Evolutionary conservation across 352 stramenopile species (phyloP).

Genomic region (Globisporangium cystogenes): DNA sequence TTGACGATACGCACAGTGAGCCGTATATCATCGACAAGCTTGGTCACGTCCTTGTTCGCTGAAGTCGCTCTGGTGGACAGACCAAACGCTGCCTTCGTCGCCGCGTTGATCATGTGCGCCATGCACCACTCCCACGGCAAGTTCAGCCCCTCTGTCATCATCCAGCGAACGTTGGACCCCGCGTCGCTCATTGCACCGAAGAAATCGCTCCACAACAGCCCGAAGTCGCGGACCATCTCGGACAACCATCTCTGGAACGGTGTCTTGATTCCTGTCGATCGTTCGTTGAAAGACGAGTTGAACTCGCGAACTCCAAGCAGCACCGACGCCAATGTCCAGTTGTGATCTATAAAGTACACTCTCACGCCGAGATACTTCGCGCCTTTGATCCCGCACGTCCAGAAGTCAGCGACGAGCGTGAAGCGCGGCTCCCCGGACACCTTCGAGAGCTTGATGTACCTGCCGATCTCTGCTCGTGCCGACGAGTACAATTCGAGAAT

Average conservation of each 20-base stretch:
- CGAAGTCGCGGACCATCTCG: not conserved
- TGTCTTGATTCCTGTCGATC: not conserved
- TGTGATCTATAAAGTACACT: conserved; percentile 1
- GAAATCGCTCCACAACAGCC: not conserved
- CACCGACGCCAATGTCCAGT: not conserved
- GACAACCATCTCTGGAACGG: not conserved
- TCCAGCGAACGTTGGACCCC: not conserved
- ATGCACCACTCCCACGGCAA: not conserved
- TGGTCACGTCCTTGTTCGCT: not conserved
- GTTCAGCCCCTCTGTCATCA: not conserved
- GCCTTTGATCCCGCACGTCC: not conserved
- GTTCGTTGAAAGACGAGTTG: not conserved
- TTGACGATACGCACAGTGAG: not conserved
- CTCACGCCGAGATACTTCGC: conserved; percentile 1
- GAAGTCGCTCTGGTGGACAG: not conserved
- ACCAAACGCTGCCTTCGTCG: not conserved
- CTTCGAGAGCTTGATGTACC: not conserved
- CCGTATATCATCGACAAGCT: not conserved
- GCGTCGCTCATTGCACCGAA: not conserved
- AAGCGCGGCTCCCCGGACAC: not conserved
- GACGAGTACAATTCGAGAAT: conserved; percentile 1
- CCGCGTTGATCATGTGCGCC: not conserved
- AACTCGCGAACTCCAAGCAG: not conserved
- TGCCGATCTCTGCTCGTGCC: not conserved
- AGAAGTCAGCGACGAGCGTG: conserved; percentile 1